Conservation (phyloP, 441 rosid genomes). For the Corymbia citriodora region DNA sequence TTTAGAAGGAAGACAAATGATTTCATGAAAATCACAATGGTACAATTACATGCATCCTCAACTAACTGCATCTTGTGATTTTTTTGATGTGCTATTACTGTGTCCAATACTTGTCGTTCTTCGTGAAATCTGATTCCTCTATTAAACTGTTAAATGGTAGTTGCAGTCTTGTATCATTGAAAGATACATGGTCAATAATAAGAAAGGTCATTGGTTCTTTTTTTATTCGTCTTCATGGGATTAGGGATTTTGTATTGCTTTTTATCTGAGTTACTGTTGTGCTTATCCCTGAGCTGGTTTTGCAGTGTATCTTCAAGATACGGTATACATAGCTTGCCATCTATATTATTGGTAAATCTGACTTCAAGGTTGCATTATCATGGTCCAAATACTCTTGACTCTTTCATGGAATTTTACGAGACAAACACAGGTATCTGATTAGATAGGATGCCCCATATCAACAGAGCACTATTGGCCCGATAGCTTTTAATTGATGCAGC, state of each 20-base stretch:
- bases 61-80: not conserved
- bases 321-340: conserved; percentile 9
- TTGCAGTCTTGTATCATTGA: not conserved
- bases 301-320: conserved; percentile 42
- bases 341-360: conserved; percentile 7
- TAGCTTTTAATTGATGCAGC: not conserved
- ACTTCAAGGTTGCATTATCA: not conserved
- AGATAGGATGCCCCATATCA: not conserved
- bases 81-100: not conserved
- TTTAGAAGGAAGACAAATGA: not conserved
- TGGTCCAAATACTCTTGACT: conserved; percentile 5
- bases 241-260: not conserved
- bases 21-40: not conserved
- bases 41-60: not conserved
- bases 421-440: not conserved
- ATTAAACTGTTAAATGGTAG: not conserved
- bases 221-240: not conserved
- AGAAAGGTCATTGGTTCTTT: not conserved
- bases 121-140: not conserved
- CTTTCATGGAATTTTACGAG: conserved; percentile 4
- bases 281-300: not conserved
- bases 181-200: not conserved
- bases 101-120: not conserved
- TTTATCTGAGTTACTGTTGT: not conserved
- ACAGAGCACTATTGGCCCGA: not conserved